phyloP scores from a whole-genome alignment of 371 early-diverging fungal genomes.

The Mycotypha africana region DNA sequence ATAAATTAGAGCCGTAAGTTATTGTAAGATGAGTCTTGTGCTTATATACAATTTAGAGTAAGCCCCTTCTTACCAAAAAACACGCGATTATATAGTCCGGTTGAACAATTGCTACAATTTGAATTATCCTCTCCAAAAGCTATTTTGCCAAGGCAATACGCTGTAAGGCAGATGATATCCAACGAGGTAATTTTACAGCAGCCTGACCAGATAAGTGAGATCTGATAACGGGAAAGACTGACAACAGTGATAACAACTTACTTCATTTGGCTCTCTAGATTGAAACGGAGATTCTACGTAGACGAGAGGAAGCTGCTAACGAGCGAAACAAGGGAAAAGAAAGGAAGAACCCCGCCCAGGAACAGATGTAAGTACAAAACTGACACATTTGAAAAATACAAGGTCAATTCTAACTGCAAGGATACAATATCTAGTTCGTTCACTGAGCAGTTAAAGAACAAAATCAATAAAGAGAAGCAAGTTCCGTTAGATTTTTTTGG shows the following conservation, averaged over 20 bases:
- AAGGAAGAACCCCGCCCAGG: no score
- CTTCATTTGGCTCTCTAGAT: conserved; percentile 37
- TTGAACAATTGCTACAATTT: conserved; percentile 49
- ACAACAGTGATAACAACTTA: not conserved
- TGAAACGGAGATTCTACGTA: conserved; percentile 54
- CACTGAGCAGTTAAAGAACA: not conserved
- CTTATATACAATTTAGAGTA: not conserved
- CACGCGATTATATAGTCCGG: conserved; percentile 48
- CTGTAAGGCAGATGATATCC: conserved; percentile 72
- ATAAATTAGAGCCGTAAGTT: conserved; percentile 77
- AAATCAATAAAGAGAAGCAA: conserved; percentile 8
- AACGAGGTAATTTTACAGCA: conserved; percentile 56
- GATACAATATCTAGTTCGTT: no score
- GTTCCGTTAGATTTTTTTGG: conserved; percentile 62
- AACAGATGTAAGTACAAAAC: no score
- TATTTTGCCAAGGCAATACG: conserved; percentile 59
- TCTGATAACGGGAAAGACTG: no score
- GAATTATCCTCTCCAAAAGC: conserved; percentile 28
- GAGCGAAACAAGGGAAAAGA: conserved; percentile 8
- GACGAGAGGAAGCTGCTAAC: conserved; percentile 35
- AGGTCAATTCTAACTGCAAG: no score
- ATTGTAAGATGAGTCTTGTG: not conserved
- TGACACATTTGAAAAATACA: no score
- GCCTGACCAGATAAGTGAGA: not conserved
- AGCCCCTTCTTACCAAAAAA: no score